Conservation (phyloP, 352 stramenopile genomes). For the Blastocystis sp. region DNA sequence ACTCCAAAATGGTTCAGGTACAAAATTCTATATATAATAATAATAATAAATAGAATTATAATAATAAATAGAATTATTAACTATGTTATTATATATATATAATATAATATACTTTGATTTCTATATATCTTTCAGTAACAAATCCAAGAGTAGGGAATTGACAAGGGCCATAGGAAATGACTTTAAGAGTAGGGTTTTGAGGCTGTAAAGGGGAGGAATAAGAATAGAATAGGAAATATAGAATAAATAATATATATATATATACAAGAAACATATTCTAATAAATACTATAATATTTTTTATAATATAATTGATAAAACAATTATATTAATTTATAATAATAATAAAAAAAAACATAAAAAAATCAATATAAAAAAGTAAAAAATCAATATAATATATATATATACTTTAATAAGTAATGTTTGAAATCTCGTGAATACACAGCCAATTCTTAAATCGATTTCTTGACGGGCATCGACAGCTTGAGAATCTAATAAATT, state of each 20-base stretch:
- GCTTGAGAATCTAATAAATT: constrained; percentile 45
- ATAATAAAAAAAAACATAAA: too few relatives aligned
- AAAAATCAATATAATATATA: too few relatives aligned
- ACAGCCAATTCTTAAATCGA: constrained; percentile 73
- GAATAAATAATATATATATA: too few relatives aligned
- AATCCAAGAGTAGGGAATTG: constrained; percentile 97
- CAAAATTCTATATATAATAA: constrained; percentile 77
- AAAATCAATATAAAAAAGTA: too few relatives aligned
- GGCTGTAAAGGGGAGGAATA: too few relatives aligned
- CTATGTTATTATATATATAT: too few relatives aligned
- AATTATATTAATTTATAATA: constrained; percentile 49
- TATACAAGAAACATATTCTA: background rate
- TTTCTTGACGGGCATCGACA: constrained; percentile 71
- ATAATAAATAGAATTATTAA: constrained; percentile 57
- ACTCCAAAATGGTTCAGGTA: constrained; percentile 78
- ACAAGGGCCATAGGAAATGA: constrained; percentile 90
- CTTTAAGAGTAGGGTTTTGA: constrained; percentile 41
- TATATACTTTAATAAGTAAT: constrained; percentile 62
- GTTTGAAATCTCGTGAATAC: constrained; percentile 83
- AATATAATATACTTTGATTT: constrained; percentile 39
- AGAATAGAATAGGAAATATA: background rate
- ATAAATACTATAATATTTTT: too few relatives aligned
- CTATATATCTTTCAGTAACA: constrained; percentile 69
- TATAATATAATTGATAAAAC: constrained; percentile 36
- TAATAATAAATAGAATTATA: too few relatives aligned